These are phyloP conservation scores for Cavenderia fasciculata DNA, from an alignment of 78 protist genomes.

Conservation along the genomic window DNA sequence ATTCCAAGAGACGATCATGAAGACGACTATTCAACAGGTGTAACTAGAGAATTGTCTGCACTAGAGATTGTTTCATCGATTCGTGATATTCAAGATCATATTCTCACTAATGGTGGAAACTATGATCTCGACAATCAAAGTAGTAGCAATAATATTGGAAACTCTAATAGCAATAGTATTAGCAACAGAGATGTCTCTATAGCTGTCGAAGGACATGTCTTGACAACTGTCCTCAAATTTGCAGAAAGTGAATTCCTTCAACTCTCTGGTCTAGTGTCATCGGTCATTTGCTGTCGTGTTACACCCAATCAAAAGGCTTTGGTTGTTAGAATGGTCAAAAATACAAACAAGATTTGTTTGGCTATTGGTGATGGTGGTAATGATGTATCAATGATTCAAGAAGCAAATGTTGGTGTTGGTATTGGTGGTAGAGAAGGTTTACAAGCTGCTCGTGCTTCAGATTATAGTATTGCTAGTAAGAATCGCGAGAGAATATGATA, in stretches of 20 bases:
- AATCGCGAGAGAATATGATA: constrained; percentile 79
- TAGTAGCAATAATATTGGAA: background rate
- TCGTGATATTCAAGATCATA: background rate
- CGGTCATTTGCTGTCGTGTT: constrained; percentile 93
- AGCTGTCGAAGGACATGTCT: constrained; percentile 74
- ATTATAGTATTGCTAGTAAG: constrained; percentile 87
- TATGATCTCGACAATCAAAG: background rate
- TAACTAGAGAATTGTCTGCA: background rate
- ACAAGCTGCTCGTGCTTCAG: constrained; percentile 98
- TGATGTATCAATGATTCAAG: constrained; percentile 98
- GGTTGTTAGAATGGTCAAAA: constrained; percentile 78
- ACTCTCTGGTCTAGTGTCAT: constrained; percentile 22
- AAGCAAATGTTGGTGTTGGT: constrained; percentile 93
- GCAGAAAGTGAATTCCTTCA: background rate
- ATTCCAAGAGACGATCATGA: constrained; percentile 2
- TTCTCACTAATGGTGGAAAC: background rate
- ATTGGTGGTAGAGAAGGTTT: constrained; percentile 97
- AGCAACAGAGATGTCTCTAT: background rate
- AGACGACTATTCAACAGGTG: background rate
- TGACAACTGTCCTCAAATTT: constrained; percentile 10
- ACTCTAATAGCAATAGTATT: background rate
- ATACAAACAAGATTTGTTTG: constrained; percentile 67
- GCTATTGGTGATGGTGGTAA: constrained; percentile 98
- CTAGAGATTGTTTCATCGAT: background rate
- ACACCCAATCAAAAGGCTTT: constrained; percentile 96